Evolutionary conservation across 306 rosid species (phyloP).

Genomic region (Casuarina glauca): DNA sequence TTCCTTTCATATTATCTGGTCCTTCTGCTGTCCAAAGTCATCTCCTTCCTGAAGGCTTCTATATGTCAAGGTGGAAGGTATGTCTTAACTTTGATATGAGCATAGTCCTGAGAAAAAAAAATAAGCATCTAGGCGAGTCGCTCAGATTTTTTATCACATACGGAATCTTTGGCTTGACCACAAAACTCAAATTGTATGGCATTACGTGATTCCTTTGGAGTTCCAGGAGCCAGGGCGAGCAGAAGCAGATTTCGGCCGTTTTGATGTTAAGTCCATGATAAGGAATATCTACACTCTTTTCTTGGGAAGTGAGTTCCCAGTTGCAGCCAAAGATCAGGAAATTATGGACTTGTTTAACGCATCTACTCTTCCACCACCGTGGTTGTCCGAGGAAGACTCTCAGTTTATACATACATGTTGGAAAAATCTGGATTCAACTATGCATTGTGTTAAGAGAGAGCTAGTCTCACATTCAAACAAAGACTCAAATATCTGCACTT

Average conservation of each 20-base stretch:
- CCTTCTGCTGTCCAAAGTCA: conserved; percentile 35
- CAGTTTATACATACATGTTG: conserved; percentile 48
- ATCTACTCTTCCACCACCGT: conserved; percentile 47
- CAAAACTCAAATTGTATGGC: too few relatives aligned
- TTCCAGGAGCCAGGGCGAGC: conserved; percentile 54
- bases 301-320: conserved; percentile 53
- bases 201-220: background rate
- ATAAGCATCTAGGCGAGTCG: too few relatives aligned
- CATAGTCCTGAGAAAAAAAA: background rate
- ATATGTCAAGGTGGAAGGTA: conserved; percentile 57
- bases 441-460: conserved; percentile 24
- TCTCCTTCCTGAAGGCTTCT: conserved; percentile 59
- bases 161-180: too few relatives aligned
- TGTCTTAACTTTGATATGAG: background rate
- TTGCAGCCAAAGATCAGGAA: conserved; percentile 49
- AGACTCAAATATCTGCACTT: too few relatives aligned
- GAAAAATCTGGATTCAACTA: conserved; percentile 58
- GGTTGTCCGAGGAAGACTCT: conserved; percentile 64
- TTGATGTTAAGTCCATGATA: conserved; percentile 48
- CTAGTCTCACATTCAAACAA: too few relatives aligned
- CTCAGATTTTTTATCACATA: too few relatives aligned
- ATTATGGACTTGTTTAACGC: conserved; percentile 66
- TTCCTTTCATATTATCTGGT: conserved; percentile 54
- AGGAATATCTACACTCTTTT: conserved; percentile 59
- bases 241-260: conserved; percentile 59